Evolutionary conservation across 1,284 basidiomycete species (phyloP), one percentile per base, ranked within the genome.

Genomic region (Hemileia vastatrix): DNA sequence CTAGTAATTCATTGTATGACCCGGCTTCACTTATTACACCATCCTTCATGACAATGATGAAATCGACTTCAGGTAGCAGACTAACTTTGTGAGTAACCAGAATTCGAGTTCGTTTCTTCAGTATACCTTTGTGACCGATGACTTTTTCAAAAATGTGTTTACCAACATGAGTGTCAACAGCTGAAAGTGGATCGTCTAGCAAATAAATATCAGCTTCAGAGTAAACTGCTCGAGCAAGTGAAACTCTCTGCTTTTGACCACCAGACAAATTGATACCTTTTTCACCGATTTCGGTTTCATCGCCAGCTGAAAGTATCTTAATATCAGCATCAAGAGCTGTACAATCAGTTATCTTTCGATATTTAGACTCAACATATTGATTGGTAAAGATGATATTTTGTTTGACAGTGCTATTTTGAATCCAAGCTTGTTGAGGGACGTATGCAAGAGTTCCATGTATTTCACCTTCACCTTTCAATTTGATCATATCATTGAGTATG

Each of bases 1-100:
- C 69, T 75, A 83, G 81, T 8, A 87, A 78, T 23, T 81, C 83
- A 61, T 80, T 68, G 68, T 82, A 86, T 0, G 82, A 83, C 36
- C 85, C 85, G 68, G 81, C 77, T 73, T 86, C 86, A 13, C 77
- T 82, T 32, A 87, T 82, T 6, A 72, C 73, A 6, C 86, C 86
- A 61, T 86, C 81, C 32, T 89, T 86, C 74, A 88, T 81, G 43
- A 85, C 82, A 72, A 87, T 86, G 59, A 90, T 84, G 69, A 83
- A 81, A 72, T 83, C 82, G 1, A 80, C 79, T 71, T 81, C 82
- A 63, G 84, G 84, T 0, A 88, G 77, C 24, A 73, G 76, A 67
- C 84, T 82, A 6, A 87, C 78, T 32, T 85, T 82, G 72, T 90
- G 88, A 0, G 86, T 88, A 31, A 87, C 86, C 11, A 90, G 78